Base-by-base conservation (phyloP, 192 early-diverging fungal genomes). In the Geranomyces michiganensis region DNA sequence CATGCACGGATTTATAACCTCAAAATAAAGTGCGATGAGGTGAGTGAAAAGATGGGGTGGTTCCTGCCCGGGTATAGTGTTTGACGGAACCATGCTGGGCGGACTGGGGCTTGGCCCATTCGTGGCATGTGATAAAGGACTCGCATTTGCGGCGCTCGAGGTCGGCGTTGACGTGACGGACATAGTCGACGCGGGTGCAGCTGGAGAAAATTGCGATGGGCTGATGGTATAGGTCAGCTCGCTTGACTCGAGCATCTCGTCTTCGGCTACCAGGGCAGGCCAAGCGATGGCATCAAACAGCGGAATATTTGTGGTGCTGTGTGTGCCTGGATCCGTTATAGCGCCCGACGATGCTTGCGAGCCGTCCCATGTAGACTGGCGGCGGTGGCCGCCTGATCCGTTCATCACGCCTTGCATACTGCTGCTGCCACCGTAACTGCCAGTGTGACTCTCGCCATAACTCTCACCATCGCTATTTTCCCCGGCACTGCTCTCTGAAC, bases 21-120 rank as follows among this genome's bases (percentile, higher is more conserved):
- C 56, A 49, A 79, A 79, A 64, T 74, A 79, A 26, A 70, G 65
- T 5, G 73, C 32, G 51, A 79, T 75, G n/a, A 79, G 64, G 53
- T 79, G 77, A 15, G 62, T 72, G 21, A 53, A 65, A n/a, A 72
- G 62, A 33, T 72, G 70, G 8, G 51, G 51, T 6, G 70, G 70
- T 15, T 29, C 31, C 22, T 62, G 32, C 26, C 22, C n/a, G 67
- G 44, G 62, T 53, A 73, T 15, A 77, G 43, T 21, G 9, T 44
- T 19, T n/a, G n/a, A 32, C 24, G 36, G 36, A 10, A 41, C 10
- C 5, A 41, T 10, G 36, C 5, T 10, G 36, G 5, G 36, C 3
- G 36, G 36, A 10, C 36, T 41, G 36, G 10, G 36, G 10, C 36
- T 41, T 10, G 36, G 36, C 36, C 5, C 36, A 10, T 41, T 3